Base-by-base conservation (phyloP, 805 yeast species). In the Lipomyces orientalis region DNA sequence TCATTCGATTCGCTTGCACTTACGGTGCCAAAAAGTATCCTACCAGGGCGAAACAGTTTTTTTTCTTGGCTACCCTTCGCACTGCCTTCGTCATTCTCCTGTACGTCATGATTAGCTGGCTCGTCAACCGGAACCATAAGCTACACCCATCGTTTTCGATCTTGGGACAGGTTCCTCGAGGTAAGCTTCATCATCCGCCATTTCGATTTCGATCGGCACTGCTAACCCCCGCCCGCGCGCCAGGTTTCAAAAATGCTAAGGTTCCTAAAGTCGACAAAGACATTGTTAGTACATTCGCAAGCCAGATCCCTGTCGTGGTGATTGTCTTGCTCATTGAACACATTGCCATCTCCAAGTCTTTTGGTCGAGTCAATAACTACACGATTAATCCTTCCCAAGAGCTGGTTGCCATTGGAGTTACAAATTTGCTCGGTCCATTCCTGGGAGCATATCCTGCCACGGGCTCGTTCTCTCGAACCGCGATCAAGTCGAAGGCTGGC, bases 31-130 rank as follows among this genome's bases (percentile, higher is more conserved):
- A n/a, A 4, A 43, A 19, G 49, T 43, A 6, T 5, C 25, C 19
- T 0, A 43, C 2, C 25, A 43, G 8, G 49, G 5, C 49, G 22
- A 43, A 8, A n/a, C 49, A 1, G 10, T 43, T 43, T 43, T 43
- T 43, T 22, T 43, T 43, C 22, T 43, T 43, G 22, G 22, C 49
- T 9, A 43, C 49, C 9, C 49, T 43, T n/a, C 49, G 49, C 49
- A 43, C 49, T n/a, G 49, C 49, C 22, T 43, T 43, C 22, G 49
- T 43, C 49, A 43, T 43, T 43, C 49, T 43, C 49, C 22, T 43
- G 49, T 43, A 43, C 49, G 49, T 43, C 10, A 43, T 43, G 49
- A 43, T 43, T n/a, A 43, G 49, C 7, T 43, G 49, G 49, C 10
- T 43, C 10, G 49, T 43, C 8, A 43, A 43, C 25, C 49, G 49